Evolutionary conservation across 2,329 filamentous ascomycete genomes (phyloP).

Genomic region (Epichloe gansuensis): DNA sequence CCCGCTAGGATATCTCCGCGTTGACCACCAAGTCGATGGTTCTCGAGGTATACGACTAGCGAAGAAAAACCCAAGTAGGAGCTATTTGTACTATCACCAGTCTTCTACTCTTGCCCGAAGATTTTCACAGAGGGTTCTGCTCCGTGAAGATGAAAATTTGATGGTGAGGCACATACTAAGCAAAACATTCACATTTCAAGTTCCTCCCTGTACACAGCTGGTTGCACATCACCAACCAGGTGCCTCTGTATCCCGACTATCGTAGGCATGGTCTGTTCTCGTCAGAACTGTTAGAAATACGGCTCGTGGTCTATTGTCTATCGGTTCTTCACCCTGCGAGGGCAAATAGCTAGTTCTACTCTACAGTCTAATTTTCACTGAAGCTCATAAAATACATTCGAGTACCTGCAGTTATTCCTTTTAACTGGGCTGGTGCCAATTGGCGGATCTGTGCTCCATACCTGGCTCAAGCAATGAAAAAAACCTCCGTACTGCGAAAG

Average conservation of each 20-base stretch:
- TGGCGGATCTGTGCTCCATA: not conserved
- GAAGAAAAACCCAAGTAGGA: slow-evolving; percentile 53
- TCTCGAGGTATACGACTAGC: slow-evolving; percentile 90
- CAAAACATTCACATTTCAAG: not conserved
- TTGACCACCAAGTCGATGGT: slow-evolving; percentile 58
- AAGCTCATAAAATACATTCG: slow-evolving; percentile 6
- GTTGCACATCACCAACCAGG: not conserved
- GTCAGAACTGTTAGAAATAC: slow-evolving; percentile 1
- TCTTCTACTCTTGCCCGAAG: slow-evolving; percentile 62
- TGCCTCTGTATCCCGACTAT: not conserved
- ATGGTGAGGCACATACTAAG: slow-evolving; percentile 61
- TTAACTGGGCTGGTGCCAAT: not conserved
- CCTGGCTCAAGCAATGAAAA: slow-evolving; percentile 1
- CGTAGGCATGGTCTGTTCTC: not conserved
- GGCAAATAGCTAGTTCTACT: slow-evolving; percentile 8
- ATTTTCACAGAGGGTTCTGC: slow-evolving; percentile 51
- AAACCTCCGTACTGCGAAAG: not conserved
- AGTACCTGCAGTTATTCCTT: not conserved
- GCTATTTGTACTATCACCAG: slow-evolving; percentile 32
- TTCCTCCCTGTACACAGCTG: too few relatives aligned
- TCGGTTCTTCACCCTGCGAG: slow-evolving; percentile 4
- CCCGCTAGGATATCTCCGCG: slow-evolving; percentile 83
- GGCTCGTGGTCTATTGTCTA: slow-evolving; percentile 8
- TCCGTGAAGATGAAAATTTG: slow-evolving; percentile 65
- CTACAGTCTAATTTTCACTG: slow-evolving; percentile 6